Base-by-base conservation (phyloP, 2,329 filamentous ascomycete species). In the Sporothrix brunneoviolacea region DNA sequence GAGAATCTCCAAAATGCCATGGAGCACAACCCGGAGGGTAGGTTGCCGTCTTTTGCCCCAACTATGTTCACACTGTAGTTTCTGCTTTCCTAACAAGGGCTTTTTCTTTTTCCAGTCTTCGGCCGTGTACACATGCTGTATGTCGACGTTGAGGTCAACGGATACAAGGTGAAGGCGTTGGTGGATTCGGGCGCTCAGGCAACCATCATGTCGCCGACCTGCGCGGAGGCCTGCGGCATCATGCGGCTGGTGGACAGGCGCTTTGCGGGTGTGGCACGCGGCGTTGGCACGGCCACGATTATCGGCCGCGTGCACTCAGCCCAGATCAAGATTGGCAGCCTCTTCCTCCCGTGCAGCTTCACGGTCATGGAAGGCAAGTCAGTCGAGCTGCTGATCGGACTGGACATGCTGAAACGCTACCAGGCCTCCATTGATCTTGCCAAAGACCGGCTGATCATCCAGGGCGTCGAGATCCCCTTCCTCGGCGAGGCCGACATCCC, bases 331-430 rank as follows among this genome's bases (percentile, higher is more conserved):
- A 93, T 98, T 59, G 93, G 91, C 48, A 82, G 79, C 37, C 80
- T 91, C 55, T 90, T 89, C 64, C 75, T 98, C 59, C 85, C 91
- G 3, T 97, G 91, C 70, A 93, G 90, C 53, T 98, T 98, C 67
- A 98, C 93, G 3, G 93, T 98, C 63, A 98, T 98, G 93, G 93
- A 98, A 70, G 93, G 93, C 57, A 98, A 97, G 69, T 83, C 89
- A 47, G 93, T 98, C 21, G 93, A 97, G 65, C 75, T 98, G 16
- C 78, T 98, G 2, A 80, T 98, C 12, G 93, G 93, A 4, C 73
- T 98, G 37, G 93, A 98, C 67, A 98, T 98, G 88, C 76, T 98
- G 55, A 96, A 95, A 71, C 82, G 93, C 35, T 91, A 97, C 68
- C 91, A 95, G 68, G 93, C 91, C 32, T 86, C 79, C 60, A 91